Percentiles rank a stretch among this genome's conserved stretches.
These are phyloP conservation scores for Selaginella tamariscina DNA, from an alignment of 75 land plant genomes.

Conservation along the genomic window DNA sequence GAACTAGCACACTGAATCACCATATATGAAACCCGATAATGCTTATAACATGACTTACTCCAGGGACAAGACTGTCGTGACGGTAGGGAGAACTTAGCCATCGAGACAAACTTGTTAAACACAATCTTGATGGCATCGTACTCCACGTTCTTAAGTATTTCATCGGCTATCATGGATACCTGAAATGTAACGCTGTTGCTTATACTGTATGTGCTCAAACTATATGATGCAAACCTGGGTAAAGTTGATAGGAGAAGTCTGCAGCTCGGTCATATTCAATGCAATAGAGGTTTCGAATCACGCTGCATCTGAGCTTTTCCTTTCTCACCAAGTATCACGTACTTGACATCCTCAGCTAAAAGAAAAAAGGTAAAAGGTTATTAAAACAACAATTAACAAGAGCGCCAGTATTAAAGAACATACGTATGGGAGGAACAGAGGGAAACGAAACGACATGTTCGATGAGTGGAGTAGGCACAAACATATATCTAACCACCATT, in stretches of 20 bases:
- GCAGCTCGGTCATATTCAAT: slow-evolving; percentile 54
- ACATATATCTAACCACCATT: too few species aligned
- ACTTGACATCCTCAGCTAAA: slow-evolving; percentile 48
- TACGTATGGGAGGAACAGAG: too few species aligned
- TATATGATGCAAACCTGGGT: slow-evolving; percentile 75
- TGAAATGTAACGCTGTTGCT: slow-evolving; percentile 18
- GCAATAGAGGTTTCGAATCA: slow-evolving; percentile 66
- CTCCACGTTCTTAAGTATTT: slow-evolving; percentile 77
- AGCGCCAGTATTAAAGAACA: too few species aligned
- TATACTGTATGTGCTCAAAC: too few species aligned
- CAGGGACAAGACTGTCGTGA: slow-evolving; percentile 80
- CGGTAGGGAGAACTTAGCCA: slow-evolving; percentile 67
- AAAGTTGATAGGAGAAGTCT: slow-evolving; percentile 75
- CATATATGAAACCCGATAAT: background rate
- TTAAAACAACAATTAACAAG: slow-evolving; percentile 12
- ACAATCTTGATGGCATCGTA: slow-evolving; percentile 80
- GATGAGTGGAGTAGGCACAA: too few species aligned
- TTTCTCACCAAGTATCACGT: slow-evolving; percentile 83
- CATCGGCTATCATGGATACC: slow-evolving; percentile 84
- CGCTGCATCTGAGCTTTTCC: slow-evolving; percentile 76
- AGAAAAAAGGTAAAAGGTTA: slow-evolving; percentile 21
- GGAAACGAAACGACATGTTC: too few species aligned
- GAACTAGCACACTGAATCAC: too few species aligned
- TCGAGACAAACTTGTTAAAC: slow-evolving; percentile 83
- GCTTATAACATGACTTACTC: slow-evolving; percentile 22